Conservation (phyloP, 192 early-diverging fungal genomes). For the Haplosporangium gracile region DNA sequence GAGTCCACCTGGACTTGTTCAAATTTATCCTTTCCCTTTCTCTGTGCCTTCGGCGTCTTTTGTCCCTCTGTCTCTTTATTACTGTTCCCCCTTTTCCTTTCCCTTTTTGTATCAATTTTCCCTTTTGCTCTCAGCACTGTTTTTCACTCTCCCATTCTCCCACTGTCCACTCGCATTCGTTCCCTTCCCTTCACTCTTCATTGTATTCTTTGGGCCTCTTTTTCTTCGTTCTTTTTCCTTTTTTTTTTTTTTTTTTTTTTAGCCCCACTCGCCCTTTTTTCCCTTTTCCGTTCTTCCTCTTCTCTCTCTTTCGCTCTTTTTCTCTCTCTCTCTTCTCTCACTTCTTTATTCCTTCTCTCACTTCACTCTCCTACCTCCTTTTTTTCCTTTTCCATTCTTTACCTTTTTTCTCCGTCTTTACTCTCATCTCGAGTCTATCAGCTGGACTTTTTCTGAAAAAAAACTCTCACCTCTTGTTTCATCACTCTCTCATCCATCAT, state of each 20-base stretch:
- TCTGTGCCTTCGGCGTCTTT: background rate
- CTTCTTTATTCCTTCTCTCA: background rate
- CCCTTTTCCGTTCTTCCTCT: background rate
- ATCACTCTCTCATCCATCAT: background rate
- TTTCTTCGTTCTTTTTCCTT: no score
- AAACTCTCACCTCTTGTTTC: background rate
- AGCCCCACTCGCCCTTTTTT: constrained; percentile 18
- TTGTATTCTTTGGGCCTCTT: no score
- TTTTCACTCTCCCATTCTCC: background rate
- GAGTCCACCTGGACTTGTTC: background rate
- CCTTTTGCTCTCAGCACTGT: background rate
- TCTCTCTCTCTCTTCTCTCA: background rate
- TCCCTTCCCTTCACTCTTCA: no score
- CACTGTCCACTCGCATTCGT: background rate
- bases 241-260: background rate
- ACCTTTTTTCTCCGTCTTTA: background rate
- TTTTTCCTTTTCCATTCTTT: background rate
- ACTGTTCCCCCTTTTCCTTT: background rate
- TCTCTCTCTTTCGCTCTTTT: background rate
- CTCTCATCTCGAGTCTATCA: background rate
- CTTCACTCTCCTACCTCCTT: background rate
- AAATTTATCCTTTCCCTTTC: background rate
- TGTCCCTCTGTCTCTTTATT: background rate
- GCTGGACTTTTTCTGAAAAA: background rate
- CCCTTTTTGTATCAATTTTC: background rate